Evolutionary conservation across 371 early-diverging fungal species (phyloP), one percentile per base, ranked within the genome.

Genomic region (Rhizopus delemar): DNA sequence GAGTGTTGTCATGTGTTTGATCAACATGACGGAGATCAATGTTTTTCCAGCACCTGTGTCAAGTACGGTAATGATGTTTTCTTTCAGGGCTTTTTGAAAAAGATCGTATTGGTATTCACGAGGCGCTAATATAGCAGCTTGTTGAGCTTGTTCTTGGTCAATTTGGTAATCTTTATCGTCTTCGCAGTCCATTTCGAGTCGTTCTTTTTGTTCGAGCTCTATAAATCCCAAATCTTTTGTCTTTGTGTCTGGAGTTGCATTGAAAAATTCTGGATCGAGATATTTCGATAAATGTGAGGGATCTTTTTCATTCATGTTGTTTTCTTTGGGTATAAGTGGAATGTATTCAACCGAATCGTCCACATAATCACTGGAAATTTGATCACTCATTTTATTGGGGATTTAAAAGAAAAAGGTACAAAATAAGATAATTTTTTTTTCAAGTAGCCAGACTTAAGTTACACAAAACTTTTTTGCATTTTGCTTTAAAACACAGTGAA

Each of bases 11-110:
- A 90, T 84, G 53, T 91, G 77, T 65, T 89, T 87, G 41, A 95
- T 89, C 29, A 96, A 75, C 86, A 95, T 79, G 38, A 87, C 86
- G 0, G 96, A 88, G 32, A 94, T 91, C 2, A 95, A 70, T 3
- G 97, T 96, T 68, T 97, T 95, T n/a, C 97, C 97, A 16, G 88
- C 85, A 8, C 97, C 97, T 0, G 97, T 96, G 57, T 93, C 92
- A 51, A 97, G 74, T 2, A 95, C 92, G 0, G 92, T 89, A 57
- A 97, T 88, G 36, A 92, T 77, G 71, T 96, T 97, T 4, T 77
- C 74, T 5, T 75, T 61, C 31, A 77, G 59, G 0, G 97, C 93
- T 46, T 77, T 78, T 53, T 80, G 72, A 52, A 80, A 89, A 7
- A 95, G 73, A 38, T 91, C 89, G 33, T 85, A 61, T 71, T 96